Conservation (phyloP, 441 rosid species). For the Breynia disticha region DNA sequence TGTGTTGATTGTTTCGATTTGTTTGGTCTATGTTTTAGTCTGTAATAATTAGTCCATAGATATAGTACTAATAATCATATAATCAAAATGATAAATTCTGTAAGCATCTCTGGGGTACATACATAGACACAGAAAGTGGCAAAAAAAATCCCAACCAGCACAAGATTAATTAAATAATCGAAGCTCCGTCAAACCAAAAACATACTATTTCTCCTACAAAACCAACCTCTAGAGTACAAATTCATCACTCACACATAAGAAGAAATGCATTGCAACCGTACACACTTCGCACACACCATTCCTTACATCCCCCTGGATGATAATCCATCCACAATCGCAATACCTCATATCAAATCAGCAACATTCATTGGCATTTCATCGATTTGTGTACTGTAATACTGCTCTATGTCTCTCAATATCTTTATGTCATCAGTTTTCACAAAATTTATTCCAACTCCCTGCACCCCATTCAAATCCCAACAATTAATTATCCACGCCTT, state of each 20-base stretch:
- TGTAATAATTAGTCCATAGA: too few species aligned
- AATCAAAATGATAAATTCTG: too few species aligned
- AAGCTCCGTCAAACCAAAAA: too few species aligned
- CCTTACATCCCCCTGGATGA: background rate
- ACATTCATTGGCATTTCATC: conserved; percentile 99
- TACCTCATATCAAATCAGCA: conserved; percentile 56
- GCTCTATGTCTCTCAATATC: conserved; percentile 92
- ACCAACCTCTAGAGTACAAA: too few species aligned
- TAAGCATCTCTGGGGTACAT: too few species aligned
- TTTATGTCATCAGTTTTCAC: conserved; percentile 87
- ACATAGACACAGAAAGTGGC: too few species aligned
- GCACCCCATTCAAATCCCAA: conserved; percentile 11
- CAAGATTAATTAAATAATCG: too few species aligned
- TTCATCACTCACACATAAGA: background rate
- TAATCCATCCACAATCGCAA: background rate
- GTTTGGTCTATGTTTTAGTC: too few species aligned
- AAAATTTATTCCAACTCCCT: conserved; percentile 97
- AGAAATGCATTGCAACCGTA: background rate
- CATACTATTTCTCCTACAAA: too few species aligned
- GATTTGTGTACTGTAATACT: conserved; percentile 94
- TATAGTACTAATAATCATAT: too few species aligned
- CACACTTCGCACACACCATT: background rate
- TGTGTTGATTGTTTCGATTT: too few species aligned
- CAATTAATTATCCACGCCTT: background rate
- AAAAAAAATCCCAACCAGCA: too few species aligned